Conservation (phyloP, 2,329 filamentous ascomycete species). For the Cladosporium sp. region DNA sequence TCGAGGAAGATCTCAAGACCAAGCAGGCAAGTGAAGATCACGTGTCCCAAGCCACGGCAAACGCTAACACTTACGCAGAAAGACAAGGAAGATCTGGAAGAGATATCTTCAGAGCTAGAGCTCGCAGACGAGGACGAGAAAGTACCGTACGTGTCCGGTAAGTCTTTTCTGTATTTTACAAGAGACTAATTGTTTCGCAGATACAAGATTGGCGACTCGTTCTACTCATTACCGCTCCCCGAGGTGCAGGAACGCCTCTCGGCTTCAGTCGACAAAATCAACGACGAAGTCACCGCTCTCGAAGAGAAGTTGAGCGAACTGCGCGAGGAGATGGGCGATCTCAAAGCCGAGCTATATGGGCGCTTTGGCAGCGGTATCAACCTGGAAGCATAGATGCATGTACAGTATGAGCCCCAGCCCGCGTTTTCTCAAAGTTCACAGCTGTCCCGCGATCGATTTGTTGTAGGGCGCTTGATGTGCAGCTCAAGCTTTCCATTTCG, state of each 20-base stretch:
- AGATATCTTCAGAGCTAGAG: constrained; percentile 85
- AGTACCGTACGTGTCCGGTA: constrained; percentile 64
- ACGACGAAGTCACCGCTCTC: constrained; percentile 68
- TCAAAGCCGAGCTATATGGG: constrained; percentile 91
- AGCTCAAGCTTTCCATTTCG: constrained; percentile 3
- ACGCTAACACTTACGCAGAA: constrained; percentile 57
- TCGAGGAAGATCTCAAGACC: constrained; percentile 74
- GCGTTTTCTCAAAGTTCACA: constrained; percentile 9
- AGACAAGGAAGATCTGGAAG: constrained; percentile 96
- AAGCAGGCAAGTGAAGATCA: constrained; percentile 63
- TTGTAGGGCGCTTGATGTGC: constrained; percentile 6
- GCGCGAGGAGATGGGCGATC: constrained; percentile 78
- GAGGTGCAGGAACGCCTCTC: constrained; percentile 84
- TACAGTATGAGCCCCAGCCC: neutral
- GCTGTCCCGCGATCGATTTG: neutral
- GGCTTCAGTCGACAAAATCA: constrained; percentile 66
- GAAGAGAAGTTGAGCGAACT: constrained; percentile 73
- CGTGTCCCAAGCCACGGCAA: neutral
- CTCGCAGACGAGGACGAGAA: constrained; percentile 92
- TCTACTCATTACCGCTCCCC: constrained; percentile 77
- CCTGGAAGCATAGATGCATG: constrained; percentile 66
- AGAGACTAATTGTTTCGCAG: constrained; percentile 43
- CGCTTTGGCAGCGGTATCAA: constrained; percentile 97
- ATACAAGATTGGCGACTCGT: constrained; percentile 95
- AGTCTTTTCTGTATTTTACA: neutral